Evolutionary conservation across 2,329 filamentous ascomycete species (phyloP).

Genomic region (Arthrobotrys sphaeroides): DNA sequence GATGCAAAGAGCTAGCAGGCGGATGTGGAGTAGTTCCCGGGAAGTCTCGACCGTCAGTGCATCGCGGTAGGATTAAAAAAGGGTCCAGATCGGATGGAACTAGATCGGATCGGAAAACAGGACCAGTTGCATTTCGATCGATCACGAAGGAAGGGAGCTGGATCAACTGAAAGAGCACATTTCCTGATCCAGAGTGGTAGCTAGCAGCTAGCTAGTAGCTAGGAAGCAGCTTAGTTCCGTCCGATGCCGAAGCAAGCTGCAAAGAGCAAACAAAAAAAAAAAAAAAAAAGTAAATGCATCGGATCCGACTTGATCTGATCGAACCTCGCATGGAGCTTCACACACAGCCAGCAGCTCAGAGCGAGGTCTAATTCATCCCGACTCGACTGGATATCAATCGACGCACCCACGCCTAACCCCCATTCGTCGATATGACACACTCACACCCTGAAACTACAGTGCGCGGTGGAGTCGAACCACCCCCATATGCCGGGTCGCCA

Average conservation of each 20-base stretch:
- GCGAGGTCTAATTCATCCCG: not conserved
- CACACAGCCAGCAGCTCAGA: not conserved
- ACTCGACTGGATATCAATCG: slow-evolving; percentile 6
- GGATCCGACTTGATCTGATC: not conserved
- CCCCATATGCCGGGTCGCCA: not conserved
- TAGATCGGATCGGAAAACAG: not conserved
- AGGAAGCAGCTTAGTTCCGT: not conserved
- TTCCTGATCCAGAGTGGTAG: no score
- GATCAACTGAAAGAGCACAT: not conserved
- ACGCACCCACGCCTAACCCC: slow-evolving; percentile 3
- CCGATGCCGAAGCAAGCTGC: slow-evolving; percentile 2
- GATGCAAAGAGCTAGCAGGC: no score
- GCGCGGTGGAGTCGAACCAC: not conserved
- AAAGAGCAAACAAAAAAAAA: no score
- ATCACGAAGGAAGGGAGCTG: not conserved
- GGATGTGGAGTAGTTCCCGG: not conserved
- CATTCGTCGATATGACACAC: slow-evolving; percentile 14
- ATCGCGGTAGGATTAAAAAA: not conserved
- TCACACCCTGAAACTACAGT: slow-evolving; percentile 13
- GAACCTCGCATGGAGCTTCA: not conserved
- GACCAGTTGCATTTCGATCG: not conserved
- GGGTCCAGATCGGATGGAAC: no score
- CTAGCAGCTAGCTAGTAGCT: not conserved
- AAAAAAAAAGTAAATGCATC: not conserved
- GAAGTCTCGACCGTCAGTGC: not conserved